These are phyloP conservation scores for Circinella umbellata DNA, from an alignment of 371 early-diverging fungal genomes.

Conservation along the genomic window DNA sequence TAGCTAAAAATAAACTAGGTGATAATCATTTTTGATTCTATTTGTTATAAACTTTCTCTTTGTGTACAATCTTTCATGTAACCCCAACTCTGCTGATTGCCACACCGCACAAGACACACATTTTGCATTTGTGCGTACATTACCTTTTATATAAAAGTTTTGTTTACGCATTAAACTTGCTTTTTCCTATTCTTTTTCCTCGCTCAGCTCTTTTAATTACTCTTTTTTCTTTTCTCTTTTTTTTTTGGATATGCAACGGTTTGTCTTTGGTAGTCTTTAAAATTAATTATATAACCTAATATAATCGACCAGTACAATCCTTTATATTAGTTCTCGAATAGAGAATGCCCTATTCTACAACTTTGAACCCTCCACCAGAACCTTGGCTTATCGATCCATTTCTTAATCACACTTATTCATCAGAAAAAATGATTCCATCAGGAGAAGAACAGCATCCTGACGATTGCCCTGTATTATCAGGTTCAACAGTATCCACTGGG, in stretches of 20 bases:
- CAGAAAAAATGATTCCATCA: not conserved
- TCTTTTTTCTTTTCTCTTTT: not conserved
- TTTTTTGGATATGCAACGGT: not conserved
- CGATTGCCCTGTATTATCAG: not conserved
- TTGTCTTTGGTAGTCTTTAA: too few species aligned
- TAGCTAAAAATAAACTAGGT: not conserved
- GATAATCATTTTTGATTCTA: not conserved
- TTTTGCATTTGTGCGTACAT: not conserved
- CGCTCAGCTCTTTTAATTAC: not conserved
- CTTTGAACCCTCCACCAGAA: not conserved
- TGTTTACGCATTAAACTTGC: not conserved
- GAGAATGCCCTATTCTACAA: not conserved
- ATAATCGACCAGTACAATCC: too few species aligned
- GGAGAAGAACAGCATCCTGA: not conserved
- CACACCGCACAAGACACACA: too few species aligned
- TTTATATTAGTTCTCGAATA: too few species aligned
- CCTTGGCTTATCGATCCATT: conserved; percentile 3
- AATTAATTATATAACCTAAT: too few species aligned
- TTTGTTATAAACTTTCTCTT: too few species aligned
- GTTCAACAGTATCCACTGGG: not conserved
- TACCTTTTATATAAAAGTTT: not conserved
- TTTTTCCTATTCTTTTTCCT: not conserved
- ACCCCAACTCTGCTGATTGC: conserved; percentile 1
- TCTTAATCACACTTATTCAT: not conserved
- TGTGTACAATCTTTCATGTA: not conserved